Evolutionary conservation across 1,284 basidiomycete genomes (phyloP).

Genomic region (Golubevia sp.): DNA sequence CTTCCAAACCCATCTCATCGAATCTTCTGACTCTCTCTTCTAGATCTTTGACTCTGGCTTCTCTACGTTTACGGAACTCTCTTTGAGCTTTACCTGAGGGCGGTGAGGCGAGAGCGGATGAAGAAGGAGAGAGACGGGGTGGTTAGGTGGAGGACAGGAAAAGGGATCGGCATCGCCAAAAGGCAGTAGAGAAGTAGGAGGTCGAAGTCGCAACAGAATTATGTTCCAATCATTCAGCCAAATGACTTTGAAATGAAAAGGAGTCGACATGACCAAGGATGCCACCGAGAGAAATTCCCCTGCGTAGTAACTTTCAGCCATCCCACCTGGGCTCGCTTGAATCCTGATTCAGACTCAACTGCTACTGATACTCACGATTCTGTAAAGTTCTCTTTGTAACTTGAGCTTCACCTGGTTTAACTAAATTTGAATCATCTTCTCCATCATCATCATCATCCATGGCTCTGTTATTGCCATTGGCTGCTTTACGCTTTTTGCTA

Average conservation of each 20-base stretch:
- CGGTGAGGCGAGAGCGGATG: not conserved
- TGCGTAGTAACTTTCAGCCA: too few relatives aligned
- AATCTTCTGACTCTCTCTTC: slow-evolving; percentile 49
- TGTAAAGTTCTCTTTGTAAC: slow-evolving; percentile 49
- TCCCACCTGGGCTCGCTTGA: too few relatives aligned
- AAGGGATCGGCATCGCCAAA: not conserved
- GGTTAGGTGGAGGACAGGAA: not conserved
- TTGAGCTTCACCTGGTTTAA: slow-evolving; percentile 28
- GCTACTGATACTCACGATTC: slow-evolving; percentile 25
- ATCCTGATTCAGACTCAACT: too few relatives aligned
- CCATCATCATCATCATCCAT: not conserved
- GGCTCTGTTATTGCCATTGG: not conserved
- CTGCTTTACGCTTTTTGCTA: not conserved
- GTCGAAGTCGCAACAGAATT: too few relatives aligned
- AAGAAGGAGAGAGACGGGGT: not conserved
- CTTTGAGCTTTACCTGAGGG: slow-evolving; percentile 37
- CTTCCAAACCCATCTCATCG: slow-evolving; percentile 51
- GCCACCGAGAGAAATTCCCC: too few relatives aligned
- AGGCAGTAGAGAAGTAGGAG: too few relatives aligned
- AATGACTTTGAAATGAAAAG: too few relatives aligned
- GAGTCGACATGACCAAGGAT: too few relatives aligned
- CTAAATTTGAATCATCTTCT: slow-evolving; percentile 11
- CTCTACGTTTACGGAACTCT: slow-evolving; percentile 50
- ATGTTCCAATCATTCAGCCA: too few relatives aligned
- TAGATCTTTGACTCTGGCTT: slow-evolving; percentile 45